These are phyloP conservation scores for Saccharum spontaneum DNA, from an alignment of 176 grass and related monocot species.

Conservation along the genomic window DNA sequence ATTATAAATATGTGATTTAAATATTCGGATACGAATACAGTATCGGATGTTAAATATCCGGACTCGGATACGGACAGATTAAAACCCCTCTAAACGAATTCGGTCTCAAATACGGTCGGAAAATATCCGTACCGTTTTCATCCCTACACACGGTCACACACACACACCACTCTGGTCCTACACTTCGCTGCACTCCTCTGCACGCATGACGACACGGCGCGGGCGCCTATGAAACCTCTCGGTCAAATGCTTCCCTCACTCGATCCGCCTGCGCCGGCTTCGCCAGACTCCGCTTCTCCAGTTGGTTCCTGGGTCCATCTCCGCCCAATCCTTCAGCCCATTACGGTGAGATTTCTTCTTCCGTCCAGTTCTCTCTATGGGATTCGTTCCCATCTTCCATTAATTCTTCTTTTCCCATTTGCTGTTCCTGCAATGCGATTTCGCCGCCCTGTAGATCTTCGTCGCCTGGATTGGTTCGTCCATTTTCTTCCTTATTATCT, in stretches of 20 bases:
- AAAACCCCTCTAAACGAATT: no score
- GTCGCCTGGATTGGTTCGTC: not conserved
- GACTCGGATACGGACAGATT: no score
- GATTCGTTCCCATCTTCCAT: not conserved
- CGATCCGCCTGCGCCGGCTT: not conserved
- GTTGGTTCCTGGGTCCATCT: not conserved
- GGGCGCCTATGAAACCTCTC: not conserved
- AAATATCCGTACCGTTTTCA: no score
- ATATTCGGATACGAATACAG: no score
- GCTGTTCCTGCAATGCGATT: not conserved
- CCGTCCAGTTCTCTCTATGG: not conserved
- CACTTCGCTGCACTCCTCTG: no score
- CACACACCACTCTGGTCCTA: no score
- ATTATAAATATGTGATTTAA: no score
- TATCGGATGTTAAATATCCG: no score
- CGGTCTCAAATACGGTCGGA: no score
- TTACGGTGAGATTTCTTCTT: slow-evolving; percentile 8
- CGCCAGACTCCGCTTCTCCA: not conserved
- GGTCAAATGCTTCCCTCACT: slow-evolving; percentile 23
- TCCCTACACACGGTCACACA: no score
- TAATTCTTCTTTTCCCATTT: no score
- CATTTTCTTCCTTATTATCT: not conserved
- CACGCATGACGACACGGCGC: not conserved
- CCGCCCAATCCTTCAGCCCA: not conserved
- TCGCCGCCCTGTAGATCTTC: slow-evolving; percentile 1